These are phyloP conservation scores for Malania oleifera DNA, from an alignment of 164 flowering plant genomes.

Conservation along the genomic window DNA sequence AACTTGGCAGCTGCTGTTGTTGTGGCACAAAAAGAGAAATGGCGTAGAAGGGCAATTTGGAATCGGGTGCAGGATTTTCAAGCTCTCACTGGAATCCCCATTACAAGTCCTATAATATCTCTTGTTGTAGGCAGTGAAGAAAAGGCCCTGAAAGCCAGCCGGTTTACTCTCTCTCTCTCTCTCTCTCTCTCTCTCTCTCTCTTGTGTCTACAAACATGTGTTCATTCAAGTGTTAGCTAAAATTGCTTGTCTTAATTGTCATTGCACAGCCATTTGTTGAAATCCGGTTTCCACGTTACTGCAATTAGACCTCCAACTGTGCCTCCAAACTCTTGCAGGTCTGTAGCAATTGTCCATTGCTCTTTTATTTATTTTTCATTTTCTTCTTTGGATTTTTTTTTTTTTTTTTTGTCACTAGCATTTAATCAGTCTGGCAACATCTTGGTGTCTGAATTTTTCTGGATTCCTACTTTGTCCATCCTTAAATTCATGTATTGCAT, in stretches of 20 bases:
- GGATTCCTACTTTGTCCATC: neutral
- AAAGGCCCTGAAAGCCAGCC: conserved; percentile 78
- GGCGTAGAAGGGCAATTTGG: conserved; percentile 82
- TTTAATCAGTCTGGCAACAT: neutral
- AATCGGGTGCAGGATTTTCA: conserved; percentile 67
- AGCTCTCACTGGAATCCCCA: conserved; percentile 56
- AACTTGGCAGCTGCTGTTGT: conserved; percentile 63
- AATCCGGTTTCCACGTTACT: conserved; percentile 81
- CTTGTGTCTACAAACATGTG: neutral
- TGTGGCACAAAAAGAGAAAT: conserved; percentile 74
- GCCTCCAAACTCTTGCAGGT: conserved; percentile 95
- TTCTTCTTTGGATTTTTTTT: neutral
- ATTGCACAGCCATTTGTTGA: conserved; percentile 53
- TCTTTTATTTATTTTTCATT: neutral
- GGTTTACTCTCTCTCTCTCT: conserved; percentile 33
- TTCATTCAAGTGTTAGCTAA: neutral
- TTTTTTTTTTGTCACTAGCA: neutral
- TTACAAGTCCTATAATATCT: conserved; percentile 81
- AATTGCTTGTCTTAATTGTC: conserved; percentile 5
- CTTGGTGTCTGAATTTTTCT: neutral
- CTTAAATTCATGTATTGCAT: neutral
- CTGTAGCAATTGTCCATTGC: neutral
- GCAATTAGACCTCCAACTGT: conserved; percentile 97
- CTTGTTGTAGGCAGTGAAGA: conserved; percentile 79
- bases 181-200: conserved; percentile 8